phyloP scores from a whole-genome alignment of 164 flowering plant genomes.

The Vitis rupestris region DNA sequence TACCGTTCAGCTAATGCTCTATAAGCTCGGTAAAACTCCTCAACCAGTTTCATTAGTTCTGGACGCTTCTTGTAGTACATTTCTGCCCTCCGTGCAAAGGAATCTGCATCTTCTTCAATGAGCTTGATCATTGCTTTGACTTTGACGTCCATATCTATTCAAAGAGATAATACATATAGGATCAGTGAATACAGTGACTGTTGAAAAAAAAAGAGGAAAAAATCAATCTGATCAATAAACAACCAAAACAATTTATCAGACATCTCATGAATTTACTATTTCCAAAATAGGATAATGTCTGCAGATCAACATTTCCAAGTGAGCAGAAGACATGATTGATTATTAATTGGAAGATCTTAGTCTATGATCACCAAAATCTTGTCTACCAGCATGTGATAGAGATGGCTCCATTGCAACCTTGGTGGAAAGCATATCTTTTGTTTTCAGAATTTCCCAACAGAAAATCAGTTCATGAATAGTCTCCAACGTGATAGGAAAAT shows the following conservation, averaged over 20 bases:
- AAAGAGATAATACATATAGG: conserved; percentile 7
- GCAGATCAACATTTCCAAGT: too few relatives aligned
- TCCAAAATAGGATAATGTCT: too few relatives aligned
- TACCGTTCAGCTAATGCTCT: conserved; percentile 96
- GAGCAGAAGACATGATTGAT: neutral
- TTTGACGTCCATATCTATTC: conserved; percentile 81
- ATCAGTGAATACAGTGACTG: neutral
- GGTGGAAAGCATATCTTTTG: too few relatives aligned
- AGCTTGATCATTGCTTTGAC: conserved; percentile 95
- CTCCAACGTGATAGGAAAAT: too few relatives aligned
- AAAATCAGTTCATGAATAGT: too few relatives aligned
- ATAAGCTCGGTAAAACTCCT: conserved; percentile 89
- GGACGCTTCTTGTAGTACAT: conserved; percentile 97
- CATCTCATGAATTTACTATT: too few relatives aligned
- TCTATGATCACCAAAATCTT: neutral
- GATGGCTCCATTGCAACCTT: too few relatives aligned
- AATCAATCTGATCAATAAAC: too few relatives aligned
- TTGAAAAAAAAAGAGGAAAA: neutral
- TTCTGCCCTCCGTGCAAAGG: conserved; percentile 94
- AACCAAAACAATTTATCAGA: too few relatives aligned
- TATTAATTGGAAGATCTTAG: neutral
- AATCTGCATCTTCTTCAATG: conserved; percentile 95
- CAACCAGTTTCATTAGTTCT: conserved; percentile 89
- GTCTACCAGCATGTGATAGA: neutral
- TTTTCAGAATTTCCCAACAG: too few relatives aligned